phyloP scores from a whole-genome alignment of 139 green algal genomes.

The Chlamydomonas incerta region DNA sequence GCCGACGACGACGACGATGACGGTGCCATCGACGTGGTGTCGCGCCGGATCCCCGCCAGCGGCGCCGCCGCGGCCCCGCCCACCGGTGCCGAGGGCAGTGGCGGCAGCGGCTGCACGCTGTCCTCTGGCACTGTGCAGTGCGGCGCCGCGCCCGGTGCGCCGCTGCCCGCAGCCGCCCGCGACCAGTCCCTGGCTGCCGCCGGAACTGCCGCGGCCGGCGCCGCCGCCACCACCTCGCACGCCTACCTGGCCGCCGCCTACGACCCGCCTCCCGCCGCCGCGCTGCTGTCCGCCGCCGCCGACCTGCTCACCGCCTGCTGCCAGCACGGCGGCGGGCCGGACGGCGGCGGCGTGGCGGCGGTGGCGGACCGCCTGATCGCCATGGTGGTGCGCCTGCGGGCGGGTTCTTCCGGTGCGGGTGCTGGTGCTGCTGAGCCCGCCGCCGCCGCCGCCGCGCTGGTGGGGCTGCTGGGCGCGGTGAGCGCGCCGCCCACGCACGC shows the following conservation, averaged over 20 bases:
- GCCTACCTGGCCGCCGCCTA: neutral
- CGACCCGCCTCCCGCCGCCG: too few species aligned
- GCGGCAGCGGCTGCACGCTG: too few species aligned
- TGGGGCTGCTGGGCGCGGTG: conserved; percentile 2
- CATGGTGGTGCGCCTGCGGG: neutral
- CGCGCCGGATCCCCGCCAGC: too few species aligned
- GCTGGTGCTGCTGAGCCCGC: neutral
- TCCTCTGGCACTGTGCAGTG: too few species aligned
- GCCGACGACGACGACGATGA: too few species aligned
- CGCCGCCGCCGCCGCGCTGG: neutral
- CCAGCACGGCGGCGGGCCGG: neutral
- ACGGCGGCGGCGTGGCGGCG: neutral
- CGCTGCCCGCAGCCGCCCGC: too few species aligned
- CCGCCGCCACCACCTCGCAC: neutral
- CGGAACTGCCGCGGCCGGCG: neutral
- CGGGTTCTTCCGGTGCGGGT: too few species aligned
- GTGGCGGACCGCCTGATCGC: conserved; percentile 3
- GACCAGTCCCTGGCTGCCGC: neutral
- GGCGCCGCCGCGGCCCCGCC: too few species aligned
- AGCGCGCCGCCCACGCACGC: neutral
- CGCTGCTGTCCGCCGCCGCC: neutral
- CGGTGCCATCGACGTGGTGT: too few species aligned
- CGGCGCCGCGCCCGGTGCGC: too few species aligned
- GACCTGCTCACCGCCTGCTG: conserved; percentile 12
- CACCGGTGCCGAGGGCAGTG: too few species aligned